A percentile compares a stretch with the other conserved stretches of the same genome.
Conservation (phyloP, 768 basidiomycete genomes). For the Lentinula aciculospora region DNA sequence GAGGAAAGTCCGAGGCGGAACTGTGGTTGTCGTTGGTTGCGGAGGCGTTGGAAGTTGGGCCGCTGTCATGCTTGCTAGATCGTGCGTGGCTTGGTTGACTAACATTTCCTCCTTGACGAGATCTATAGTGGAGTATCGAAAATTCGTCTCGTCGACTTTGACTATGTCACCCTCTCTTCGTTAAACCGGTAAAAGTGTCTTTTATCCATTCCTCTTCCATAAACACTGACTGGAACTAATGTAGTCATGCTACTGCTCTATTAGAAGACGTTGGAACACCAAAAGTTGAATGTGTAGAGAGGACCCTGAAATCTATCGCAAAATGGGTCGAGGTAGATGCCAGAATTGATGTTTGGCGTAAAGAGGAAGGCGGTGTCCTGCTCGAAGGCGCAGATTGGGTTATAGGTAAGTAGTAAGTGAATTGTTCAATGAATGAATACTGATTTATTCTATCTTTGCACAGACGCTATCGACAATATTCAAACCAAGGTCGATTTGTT, state of each 20-base stretch:
- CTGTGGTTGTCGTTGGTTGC: slow-evolving; percentile 88
- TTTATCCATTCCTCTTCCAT: not conserved
- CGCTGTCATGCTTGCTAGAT: slow-evolving; percentile 87
- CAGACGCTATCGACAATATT: slow-evolving; percentile 97
- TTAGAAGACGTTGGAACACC: slow-evolving; percentile 91
- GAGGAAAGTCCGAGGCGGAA: slow-evolving; percentile 64
- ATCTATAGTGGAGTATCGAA: slow-evolving; percentile 60
- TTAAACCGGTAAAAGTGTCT: slow-evolving; percentile 46
- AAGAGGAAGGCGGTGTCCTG: slow-evolving; percentile 68
- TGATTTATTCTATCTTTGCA: not conserved
- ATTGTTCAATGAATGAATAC: slow-evolving; percentile 13
- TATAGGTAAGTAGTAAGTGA: slow-evolving; percentile 55
- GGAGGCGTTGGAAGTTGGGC: slow-evolving; percentile 98
- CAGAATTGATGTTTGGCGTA: slow-evolving; percentile 80
- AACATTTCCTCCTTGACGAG: no score
- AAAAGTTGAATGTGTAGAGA: slow-evolving; percentile 78
- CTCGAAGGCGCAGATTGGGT: slow-evolving; percentile 93
- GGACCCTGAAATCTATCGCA: slow-evolving; percentile 62
- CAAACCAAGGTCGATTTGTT: slow-evolving; percentile 93
- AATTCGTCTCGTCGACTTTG: slow-evolving; percentile 87
- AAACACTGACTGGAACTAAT: not conserved
- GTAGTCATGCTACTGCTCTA: slow-evolving; percentile 82
- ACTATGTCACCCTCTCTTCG: slow-evolving; percentile 92
- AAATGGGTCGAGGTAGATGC: slow-evolving; percentile 87
- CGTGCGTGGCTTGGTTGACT: slow-evolving; percentile 44